A percentile compares a stretch with the other conserved stretches of the same genome.
These are phyloP conservation scores for Collybia mongolica DNA, from an alignment of 768 basidiomycete genomes.

Conservation along the genomic window DNA sequence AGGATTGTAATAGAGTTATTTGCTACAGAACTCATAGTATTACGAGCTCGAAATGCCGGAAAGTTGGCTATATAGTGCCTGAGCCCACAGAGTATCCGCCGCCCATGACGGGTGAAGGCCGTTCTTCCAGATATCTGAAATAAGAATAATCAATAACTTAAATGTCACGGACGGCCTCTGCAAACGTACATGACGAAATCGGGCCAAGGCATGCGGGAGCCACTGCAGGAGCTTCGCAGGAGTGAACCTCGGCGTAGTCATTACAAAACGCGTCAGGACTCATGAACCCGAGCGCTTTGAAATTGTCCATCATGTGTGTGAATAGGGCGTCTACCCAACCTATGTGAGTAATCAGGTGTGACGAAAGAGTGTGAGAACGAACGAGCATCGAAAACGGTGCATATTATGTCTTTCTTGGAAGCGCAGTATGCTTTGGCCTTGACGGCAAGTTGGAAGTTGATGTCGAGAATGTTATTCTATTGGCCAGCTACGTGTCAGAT, in stretches of 20 bases:
- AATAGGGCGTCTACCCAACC: conserved; percentile 5
- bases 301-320: conserved; percentile 18
- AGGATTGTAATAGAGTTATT: too few species aligned
- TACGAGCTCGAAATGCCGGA: neutral
- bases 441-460: neutral
- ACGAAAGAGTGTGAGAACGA: neutral
- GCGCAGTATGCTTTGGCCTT: neutral
- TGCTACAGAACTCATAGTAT: too few species aligned
- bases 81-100: conserved; percentile 19
- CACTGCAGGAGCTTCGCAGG: too few species aligned
- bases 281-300: conserved; percentile 12
- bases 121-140: conserved; percentile 21
- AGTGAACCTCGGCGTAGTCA: conserved; percentile 9
- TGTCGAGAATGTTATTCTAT: neutral
- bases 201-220: too few species aligned
- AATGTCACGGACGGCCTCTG: too few species aligned
- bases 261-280: conserved; percentile 14
- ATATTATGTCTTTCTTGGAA: conserved; percentile 7
- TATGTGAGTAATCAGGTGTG: neutral
- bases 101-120: conserved; percentile 17
- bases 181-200: conserved; percentile 3
- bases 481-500: neutral
- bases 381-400: conserved; percentile 19
- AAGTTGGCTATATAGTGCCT: neutral
- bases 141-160: neutral